Percentiles rank a stretch among this genome's conserved stretches.
Conservation (phyloP, 331 rosid species). For the Cucumis variabilis region DNA sequence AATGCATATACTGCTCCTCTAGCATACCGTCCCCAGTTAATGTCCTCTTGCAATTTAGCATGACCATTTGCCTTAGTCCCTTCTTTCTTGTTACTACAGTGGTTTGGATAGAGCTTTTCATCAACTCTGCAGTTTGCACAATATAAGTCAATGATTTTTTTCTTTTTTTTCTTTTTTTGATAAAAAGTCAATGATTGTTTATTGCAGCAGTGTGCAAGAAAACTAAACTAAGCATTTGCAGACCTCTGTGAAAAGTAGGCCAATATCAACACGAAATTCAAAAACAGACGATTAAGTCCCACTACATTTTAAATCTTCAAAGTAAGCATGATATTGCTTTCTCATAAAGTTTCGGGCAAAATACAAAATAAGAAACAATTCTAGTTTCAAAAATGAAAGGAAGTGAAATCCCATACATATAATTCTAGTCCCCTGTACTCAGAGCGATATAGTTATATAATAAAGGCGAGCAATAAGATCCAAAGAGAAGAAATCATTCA, state of each 20-base stretch:
- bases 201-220: slow-evolving; percentile 9
- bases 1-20: slow-evolving; percentile 90
- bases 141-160: background rate
- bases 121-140: slow-evolving; percentile 61
- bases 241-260: slow-evolving; percentile 8
- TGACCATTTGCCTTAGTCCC: slow-evolving; percentile 44
- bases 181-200: background rate
- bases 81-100: slow-evolving; percentile 29
- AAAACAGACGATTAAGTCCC: background rate
- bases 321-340: background rate
- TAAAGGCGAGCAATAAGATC: slow-evolving; percentile 6
- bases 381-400: slow-evolving; percentile 5
- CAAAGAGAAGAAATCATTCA: background rate
- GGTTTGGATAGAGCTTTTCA: slow-evolving; percentile 56
- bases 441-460: background rate
- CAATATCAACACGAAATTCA: background rate
- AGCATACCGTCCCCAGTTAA: slow-evolving; percentile 91
- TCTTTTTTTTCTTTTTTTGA: too few species aligned
- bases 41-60: slow-evolving; percentile 56
- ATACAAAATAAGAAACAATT: background rate
- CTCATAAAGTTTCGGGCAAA: background rate
- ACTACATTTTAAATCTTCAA: background rate
- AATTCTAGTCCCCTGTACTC: background rate
- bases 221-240: background rate
- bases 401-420: background rate